Conservation (phyloP, 768 basidiomycete species). For the Paxillus involutus region DNA sequence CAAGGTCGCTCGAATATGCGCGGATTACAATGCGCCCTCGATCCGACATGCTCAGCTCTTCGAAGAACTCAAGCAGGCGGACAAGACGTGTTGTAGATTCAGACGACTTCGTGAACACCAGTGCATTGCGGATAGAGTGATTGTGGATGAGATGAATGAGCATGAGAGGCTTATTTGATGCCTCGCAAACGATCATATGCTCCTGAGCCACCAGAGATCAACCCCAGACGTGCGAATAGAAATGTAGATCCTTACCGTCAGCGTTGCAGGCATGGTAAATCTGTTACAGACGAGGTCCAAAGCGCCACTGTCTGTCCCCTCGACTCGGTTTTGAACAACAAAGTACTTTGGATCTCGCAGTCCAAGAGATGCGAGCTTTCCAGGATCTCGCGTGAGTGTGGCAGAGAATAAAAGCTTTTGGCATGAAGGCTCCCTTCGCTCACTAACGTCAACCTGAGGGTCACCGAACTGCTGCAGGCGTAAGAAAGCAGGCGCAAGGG, state of each 20-base stretch:
- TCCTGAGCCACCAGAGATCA: slow-evolving; percentile 53
- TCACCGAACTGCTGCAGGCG: slow-evolving; percentile 18
- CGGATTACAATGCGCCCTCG: slow-evolving; percentile 43
- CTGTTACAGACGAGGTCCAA: slow-evolving; percentile 67
- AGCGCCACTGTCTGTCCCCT: slow-evolving; percentile 36
- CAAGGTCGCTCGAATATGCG: slow-evolving; percentile 88
- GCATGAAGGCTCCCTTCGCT: slow-evolving; percentile 64
- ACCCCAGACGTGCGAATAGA: neutral
- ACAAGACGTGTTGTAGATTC: slow-evolving; percentile 87
- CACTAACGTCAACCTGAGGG: slow-evolving; percentile 52
- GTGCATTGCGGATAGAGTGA: slow-evolving; percentile 59
- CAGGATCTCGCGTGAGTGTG: slow-evolving; percentile 90
- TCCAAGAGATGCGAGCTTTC: slow-evolving; percentile 83
- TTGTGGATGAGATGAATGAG: slow-evolving; percentile 83
- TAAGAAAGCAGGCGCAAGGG: slow-evolving; percentile 62
- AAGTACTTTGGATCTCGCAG: slow-evolving; percentile 85
- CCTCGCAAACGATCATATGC: slow-evolving; percentile 78
- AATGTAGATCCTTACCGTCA: slow-evolving; percentile 51
- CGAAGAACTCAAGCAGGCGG: slow-evolving; percentile 78
- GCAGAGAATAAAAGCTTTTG: slow-evolving; percentile 97
- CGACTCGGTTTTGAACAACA: slow-evolving; percentile 62
- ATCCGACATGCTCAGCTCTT: slow-evolving; percentile 41
- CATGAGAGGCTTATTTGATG: slow-evolving; percentile 82
- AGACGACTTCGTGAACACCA: slow-evolving; percentile 97
- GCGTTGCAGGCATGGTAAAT: slow-evolving; percentile 77